Conservation (phyloP, 2,329 filamentous ascomycete genomes). For the Ceratocystis huliohia region DNA sequence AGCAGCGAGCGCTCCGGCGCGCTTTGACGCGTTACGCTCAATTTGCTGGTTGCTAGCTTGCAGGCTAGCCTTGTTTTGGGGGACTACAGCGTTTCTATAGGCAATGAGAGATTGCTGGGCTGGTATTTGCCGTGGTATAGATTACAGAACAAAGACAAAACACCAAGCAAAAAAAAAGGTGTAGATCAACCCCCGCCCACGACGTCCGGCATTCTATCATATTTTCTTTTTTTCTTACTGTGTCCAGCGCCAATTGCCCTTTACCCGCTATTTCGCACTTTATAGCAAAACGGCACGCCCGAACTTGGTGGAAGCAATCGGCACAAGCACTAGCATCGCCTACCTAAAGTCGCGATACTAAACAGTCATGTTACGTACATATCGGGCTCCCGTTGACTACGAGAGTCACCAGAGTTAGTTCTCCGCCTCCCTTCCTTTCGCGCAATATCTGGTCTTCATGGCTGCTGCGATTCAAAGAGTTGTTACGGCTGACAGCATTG, state of each 20-base stretch:
- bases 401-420: conserved; percentile 65
- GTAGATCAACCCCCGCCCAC: not conserved
- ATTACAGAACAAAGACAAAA: not conserved
- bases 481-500: not conserved
- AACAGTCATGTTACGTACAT: conserved; percentile 19
- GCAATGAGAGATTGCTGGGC: too few species aligned
- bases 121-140: too few species aligned
- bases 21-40: not conserved
- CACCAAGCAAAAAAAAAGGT: not conserved
- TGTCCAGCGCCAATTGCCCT: not conserved
- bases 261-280: not conserved
- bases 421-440: conserved; percentile 9
- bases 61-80: conserved; percentile 7
- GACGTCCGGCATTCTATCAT: not conserved
- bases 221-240: not conserved
- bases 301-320: not conserved
- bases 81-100: not conserved
- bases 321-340: not conserved
- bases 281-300: not conserved
- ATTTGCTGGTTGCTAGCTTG: not conserved
- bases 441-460: not conserved
- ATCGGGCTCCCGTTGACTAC: conserved; percentile 57
- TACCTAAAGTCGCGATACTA: not conserved
- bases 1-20: not conserved
- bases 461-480: not conserved